Conservation (phyloP, 306 rosid genomes). For the Luffa acutangula region DNA sequence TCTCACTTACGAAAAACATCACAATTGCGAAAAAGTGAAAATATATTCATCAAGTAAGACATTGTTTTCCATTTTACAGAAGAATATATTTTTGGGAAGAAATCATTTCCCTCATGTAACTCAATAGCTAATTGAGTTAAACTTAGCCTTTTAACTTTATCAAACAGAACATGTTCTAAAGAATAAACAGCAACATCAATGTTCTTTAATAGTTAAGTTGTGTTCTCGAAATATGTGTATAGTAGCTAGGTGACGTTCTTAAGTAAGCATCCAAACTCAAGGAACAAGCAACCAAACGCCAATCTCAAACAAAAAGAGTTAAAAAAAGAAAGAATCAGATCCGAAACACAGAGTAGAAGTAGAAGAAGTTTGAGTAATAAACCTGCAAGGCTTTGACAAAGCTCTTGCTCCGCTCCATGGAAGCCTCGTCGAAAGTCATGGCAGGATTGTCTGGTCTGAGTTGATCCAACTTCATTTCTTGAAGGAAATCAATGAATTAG, state of each 20-base stretch:
- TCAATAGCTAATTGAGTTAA: neutral
- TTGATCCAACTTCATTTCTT: conserved; percentile 58
- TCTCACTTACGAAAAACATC: too few species aligned
- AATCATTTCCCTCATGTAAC: neutral
- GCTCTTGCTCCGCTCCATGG: conserved; percentile 83
- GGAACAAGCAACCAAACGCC: neutral
- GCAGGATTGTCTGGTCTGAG: conserved; percentile 37
- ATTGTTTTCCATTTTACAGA: neutral
- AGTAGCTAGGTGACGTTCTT: too few species aligned
- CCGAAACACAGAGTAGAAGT: conserved; percentile 5
- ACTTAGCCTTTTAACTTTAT: neutral
- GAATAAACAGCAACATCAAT: neutral
- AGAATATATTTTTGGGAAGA: neutral
- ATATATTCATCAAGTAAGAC: neutral
- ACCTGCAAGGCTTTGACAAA: conserved; percentile 88
- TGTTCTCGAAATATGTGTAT: neutral
- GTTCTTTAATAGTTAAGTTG: neutral
- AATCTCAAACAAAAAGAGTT: neutral
- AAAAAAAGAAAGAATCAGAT: conserved; percentile 30
- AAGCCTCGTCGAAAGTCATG: conserved; percentile 73
- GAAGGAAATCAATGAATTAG: neutral
- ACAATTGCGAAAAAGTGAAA: too few species aligned
- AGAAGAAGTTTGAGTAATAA: neutral
- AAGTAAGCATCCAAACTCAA: too few species aligned
- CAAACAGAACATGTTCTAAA: neutral